Evolutionary conservation across 495 filamentous ascomycete species (phyloP).

Genomic region (Talaromyces trachyspermus): DNA sequence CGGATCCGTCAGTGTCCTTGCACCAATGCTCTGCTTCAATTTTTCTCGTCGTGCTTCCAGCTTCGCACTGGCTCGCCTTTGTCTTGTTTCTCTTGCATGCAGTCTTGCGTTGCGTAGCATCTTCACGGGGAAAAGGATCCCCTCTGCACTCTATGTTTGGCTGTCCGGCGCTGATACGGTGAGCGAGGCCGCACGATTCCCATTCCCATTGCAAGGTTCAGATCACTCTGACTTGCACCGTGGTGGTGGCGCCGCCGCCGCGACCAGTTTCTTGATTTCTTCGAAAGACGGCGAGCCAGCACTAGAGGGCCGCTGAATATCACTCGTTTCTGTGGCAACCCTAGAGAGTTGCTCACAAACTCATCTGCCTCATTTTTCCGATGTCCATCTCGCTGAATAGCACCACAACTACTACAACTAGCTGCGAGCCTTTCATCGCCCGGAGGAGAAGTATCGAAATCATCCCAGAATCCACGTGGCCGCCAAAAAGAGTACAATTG

Average conservation of each 20-base stretch:
- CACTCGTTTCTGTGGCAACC: constrained; percentile 47
- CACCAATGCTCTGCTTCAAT: constrained; percentile 61
- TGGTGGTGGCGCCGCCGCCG: constrained; percentile 14
- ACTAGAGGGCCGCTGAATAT: constrained; percentile 32
- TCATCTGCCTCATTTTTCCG: constrained; percentile 23
- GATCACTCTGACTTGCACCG: neutral
- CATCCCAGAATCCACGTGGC: constrained; percentile 65
- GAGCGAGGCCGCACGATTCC: constrained; percentile 9
- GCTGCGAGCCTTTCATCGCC: constrained; percentile 22
- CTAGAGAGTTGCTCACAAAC: constrained; percentile 44
- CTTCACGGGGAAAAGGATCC: constrained; percentile 47
- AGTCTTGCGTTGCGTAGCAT: constrained; percentile 44
- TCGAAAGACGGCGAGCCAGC: constrained; percentile 35
- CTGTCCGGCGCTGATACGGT: constrained; percentile 25
- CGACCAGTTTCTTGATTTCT: constrained; percentile 21
- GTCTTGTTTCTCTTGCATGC: constrained; percentile 50
- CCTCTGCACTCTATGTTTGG: constrained; percentile 29
- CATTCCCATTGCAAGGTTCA: neutral
- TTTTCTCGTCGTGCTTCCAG: constrained; percentile 56
- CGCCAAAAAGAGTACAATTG: constrained; percentile 77
- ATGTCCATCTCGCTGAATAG: constrained; percentile 13
- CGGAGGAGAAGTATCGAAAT: constrained; percentile 43
- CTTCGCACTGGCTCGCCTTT: constrained; percentile 46
- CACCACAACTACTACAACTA: no score
- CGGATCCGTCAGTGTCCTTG: constrained; percentile 2